Conservation (phyloP, 306 rosid genomes). For the Castanospermum australe region DNA sequence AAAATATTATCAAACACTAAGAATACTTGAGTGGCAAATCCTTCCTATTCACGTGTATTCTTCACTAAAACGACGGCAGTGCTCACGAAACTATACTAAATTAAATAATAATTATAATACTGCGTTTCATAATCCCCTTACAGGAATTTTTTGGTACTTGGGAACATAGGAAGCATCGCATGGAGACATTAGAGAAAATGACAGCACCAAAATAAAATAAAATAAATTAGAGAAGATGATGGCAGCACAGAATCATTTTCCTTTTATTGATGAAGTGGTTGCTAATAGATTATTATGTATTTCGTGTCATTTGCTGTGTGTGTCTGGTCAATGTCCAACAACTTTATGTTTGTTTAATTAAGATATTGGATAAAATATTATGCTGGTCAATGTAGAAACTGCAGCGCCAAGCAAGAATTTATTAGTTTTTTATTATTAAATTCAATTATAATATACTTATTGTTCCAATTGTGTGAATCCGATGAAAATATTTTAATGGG, state of each 20-base stretch:
- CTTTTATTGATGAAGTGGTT: not conserved
- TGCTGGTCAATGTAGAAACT: not conserved
- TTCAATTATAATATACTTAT: not conserved
- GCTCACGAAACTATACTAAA: conserved; percentile 12
- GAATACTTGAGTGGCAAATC: conserved; percentile 25
- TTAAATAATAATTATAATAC: conserved; percentile 33
- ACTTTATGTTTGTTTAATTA: conserved; percentile 11
- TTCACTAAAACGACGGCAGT: conserved; percentile 26
- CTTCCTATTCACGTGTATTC: conserved; percentile 37
- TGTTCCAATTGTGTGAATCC: not conserved
- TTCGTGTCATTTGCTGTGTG: conserved; percentile 17
- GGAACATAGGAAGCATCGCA: conserved; percentile 33
- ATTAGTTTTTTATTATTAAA: not conserved
- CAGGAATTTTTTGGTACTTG: conserved; percentile 50
- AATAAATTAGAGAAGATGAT: not conserved
- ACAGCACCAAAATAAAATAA: conserved; percentile 20
- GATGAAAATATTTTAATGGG: not conserved
- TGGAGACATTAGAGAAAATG: conserved; percentile 20
- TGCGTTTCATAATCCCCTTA: conserved; percentile 34
- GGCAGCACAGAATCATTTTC: not conserved
- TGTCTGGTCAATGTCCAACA: conserved; percentile 39
- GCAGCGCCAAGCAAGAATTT: not conserved
- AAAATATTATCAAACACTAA: not conserved
- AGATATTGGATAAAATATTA: not conserved
- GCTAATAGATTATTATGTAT: not conserved